Percentiles rank a stretch among this genome's conserved stretches.
These are phyloP conservation scores for Penicillium fuscoglaucum DNA, from an alignment of 2,329 filamentous ascomycete genomes.

Conservation along the genomic window DNA sequence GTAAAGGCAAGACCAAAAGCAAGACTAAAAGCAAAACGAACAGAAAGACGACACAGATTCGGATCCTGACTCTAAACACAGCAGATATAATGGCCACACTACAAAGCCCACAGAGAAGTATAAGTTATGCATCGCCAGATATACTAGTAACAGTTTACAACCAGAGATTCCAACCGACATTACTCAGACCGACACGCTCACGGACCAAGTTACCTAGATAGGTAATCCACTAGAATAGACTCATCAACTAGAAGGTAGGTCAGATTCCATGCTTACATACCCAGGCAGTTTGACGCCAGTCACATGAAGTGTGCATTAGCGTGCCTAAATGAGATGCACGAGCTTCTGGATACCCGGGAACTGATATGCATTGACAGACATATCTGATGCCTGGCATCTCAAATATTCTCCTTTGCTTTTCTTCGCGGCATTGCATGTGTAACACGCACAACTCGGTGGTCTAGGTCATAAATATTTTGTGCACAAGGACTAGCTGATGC, in stretches of 20 bases:
- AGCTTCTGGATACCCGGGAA: neutral
- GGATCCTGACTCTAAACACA: neutral
- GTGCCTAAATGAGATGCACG: neutral
- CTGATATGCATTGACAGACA: neutral
- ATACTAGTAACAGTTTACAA: too few relatives aligned
- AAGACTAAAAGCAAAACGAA: too few relatives aligned
- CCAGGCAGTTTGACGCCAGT: too few relatives aligned
- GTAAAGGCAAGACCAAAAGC: neutral
- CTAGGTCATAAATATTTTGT: neutral
- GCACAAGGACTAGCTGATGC: neutral
- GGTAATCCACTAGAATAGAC: neutral
- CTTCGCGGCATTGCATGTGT: neutral
- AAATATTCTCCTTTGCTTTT: neutral
- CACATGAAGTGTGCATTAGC: neutral
- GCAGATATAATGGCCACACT: neutral
- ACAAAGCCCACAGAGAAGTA: neutral
- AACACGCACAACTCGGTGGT: neutral
- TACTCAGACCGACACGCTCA: neutral
- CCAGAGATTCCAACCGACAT: neutral
- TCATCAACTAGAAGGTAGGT: neutral
- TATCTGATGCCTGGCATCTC: neutral
- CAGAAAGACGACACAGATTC: neutral
- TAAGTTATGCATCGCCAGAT: too few relatives aligned
- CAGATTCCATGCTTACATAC: neutral
- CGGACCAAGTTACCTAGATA: neutral